Evolutionary conservation across 139 green algal species (phyloP).

Genomic region (Coelastrella sp.): DNA sequence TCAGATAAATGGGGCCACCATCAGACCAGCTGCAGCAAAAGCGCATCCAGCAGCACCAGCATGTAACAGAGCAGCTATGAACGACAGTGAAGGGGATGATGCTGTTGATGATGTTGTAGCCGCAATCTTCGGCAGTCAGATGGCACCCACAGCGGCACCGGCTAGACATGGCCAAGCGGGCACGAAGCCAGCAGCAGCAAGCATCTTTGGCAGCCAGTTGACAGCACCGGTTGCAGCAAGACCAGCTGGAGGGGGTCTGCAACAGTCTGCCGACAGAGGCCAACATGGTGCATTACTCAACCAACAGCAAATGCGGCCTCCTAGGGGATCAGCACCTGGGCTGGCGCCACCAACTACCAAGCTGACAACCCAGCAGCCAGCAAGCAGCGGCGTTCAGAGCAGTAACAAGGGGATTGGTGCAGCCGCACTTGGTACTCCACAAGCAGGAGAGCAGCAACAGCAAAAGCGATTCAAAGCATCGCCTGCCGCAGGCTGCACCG

Average conservation of each 20-base stretch:
- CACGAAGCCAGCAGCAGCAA: conserved; percentile 10
- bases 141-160: neutral
- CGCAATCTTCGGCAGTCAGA: conserved; percentile 30
- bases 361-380: no score
- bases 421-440: neutral
- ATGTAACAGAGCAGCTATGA: neutral
- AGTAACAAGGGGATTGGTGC: neutral
- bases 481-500: neutral
- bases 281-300: neutral
- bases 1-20: no score
- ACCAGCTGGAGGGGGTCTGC: neutral
- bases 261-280: no score
- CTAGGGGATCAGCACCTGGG: neutral
- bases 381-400: no score
- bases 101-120: conserved; percentile 9
- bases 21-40: neutral
- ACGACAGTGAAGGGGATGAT: neutral
- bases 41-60: neutral
- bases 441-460: neutral
- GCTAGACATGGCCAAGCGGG: neutral
- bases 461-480: neutral
- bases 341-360: no score
- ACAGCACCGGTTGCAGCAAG: neutral
- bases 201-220: neutral
- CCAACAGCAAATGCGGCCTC: neutral